Evolutionary conservation across 2,329 filamentous ascomycete species (phyloP), one percentile per base, ranked within the genome.

Genomic region (Tricladium varicosporioides): DNA sequence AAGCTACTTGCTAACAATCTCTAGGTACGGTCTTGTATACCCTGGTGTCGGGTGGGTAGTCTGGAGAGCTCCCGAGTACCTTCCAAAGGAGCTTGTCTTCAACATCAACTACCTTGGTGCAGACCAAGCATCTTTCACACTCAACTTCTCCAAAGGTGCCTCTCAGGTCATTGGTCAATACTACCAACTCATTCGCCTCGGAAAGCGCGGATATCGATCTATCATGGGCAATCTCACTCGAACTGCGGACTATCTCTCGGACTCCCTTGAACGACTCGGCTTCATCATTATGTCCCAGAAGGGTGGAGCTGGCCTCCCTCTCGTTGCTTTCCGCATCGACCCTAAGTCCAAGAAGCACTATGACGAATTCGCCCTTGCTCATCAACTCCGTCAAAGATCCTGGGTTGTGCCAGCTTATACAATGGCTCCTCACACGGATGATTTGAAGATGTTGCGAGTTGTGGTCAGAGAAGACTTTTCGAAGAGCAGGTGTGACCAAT

Each of bases 71-170:
- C 83, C 90, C 51, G 87, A 94, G 72, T 94, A 81, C 74, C 82
- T 96, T 2, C 93, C 93, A 7, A 82, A 71, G 70, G 92, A 97
- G 69, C 86, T 97, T 18, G 91, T 97, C 67, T 97, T 97, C 84
- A 97, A 96, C 81, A 97, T 97, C 82, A 97, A 97, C 81, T 97
- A 97, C 76, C 87, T 97, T 5, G 93, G 93, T 50, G 92, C 93
- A 10, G 91, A 97, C 70, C 93, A 97, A 73, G 88, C 92, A 1
- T 96, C 91, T 2, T 97, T 97, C 77, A 97, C 93, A 0, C 85
- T 97, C 58, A 97, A 97, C 80, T 97, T 97, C 79, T 95, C 90
- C 70, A 96, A 96, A 73, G 92, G 92, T 56, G 93, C 93, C 11
- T 91, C 88, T 5, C 92, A 97, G 71, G 90, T 97, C 69, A 96